Percentiles rank a stretch among this genome's conserved stretches.
Evolutionary conservation across 441 rosid genomes (phyloP).

Genomic region (Gossypium davidsonii): DNA sequence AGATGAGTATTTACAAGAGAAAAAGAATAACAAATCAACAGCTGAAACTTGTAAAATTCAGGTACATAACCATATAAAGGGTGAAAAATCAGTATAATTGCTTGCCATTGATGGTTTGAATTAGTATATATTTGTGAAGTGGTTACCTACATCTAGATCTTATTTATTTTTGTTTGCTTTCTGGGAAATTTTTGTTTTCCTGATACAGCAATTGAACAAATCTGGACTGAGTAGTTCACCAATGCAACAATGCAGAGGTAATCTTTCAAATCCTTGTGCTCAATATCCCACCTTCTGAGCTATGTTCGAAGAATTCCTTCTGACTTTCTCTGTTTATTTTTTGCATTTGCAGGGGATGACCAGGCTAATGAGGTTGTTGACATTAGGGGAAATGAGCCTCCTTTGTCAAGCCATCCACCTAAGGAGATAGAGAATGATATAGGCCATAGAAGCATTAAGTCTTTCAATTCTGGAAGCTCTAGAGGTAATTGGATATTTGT

Average conservation of each 20-base stretch:
- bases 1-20: conserved; percentile 46
- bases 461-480: conserved; percentile 38
- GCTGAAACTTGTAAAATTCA: conserved; percentile 64
- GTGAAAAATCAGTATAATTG: background rate
- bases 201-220: conserved; percentile 42
- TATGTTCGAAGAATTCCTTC: background rate
- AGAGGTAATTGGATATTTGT: conserved; percentile 31
- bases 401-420: conserved; percentile 40
- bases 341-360: conserved; percentile 38
- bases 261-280: conserved; percentile 13
- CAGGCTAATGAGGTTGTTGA: conserved; percentile 53
- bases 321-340: conserved; percentile 14
- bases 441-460: conserved; percentile 24
- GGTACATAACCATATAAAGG: conserved; percentile 26
- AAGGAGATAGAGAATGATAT: conserved; percentile 41
- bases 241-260: conserved; percentile 49
- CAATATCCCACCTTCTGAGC: conserved; percentile 2
- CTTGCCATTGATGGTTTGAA: background rate
- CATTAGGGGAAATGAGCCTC: conserved; percentile 59
- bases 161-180: background rate
- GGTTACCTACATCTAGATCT: background rate
- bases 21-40: conserved; percentile 35
- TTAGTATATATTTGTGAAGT: conserved; percentile 2
- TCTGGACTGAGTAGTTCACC: conserved; percentile 57
- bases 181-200: background rate